Conservation (phyloP, 2,329 filamentous ascomycete genomes). For the Clarireedia sp. region DNA sequence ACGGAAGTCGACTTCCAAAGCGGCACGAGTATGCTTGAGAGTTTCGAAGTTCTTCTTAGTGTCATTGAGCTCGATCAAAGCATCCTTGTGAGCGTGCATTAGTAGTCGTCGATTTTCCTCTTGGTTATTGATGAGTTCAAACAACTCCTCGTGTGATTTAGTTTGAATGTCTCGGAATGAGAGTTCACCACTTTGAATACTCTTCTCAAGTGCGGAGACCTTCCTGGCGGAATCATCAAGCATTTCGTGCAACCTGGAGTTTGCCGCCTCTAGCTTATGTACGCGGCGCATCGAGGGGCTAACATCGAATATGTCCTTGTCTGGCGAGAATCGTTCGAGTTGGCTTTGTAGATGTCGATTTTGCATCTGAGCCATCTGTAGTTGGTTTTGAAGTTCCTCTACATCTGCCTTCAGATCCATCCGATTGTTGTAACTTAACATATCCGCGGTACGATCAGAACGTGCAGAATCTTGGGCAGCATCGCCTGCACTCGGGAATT, state of each 20-base stretch:
- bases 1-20: slow-evolving; percentile 77
- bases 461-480: slow-evolving; percentile 64
- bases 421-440: slow-evolving; percentile 73
- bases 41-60: slow-evolving; percentile 83
- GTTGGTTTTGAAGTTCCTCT: slow-evolving; percentile 86
- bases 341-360: slow-evolving; percentile 89
- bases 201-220: slow-evolving; percentile 80
- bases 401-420: slow-evolving; percentile 89
- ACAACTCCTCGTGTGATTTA: slow-evolving; percentile 87
- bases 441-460: slow-evolving; percentile 80
- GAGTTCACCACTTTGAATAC: slow-evolving; percentile 76
- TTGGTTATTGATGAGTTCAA: slow-evolving; percentile 86
- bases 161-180: slow-evolving; percentile 87
- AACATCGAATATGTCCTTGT: slow-evolving; percentile 58
- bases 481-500: slow-evolving; percentile 56
- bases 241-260: slow-evolving; percentile 85
- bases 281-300: slow-evolving; percentile 74
- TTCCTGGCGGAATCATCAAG: slow-evolving; percentile 91
- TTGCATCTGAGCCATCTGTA: slow-evolving; percentile 91
- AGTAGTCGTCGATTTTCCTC: slow-evolving; percentile 80
- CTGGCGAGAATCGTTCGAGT: slow-evolving; percentile 60
- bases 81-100: slow-evolving; percentile 76
- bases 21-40: slow-evolving; percentile 71
- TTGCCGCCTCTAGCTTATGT: slow-evolving; percentile 86
- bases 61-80: slow-evolving; percentile 75